These are phyloP conservation scores for Aphanomyces astaci DNA, from an alignment of 352 stramenopile genomes.

Conservation along the genomic window DNA sequence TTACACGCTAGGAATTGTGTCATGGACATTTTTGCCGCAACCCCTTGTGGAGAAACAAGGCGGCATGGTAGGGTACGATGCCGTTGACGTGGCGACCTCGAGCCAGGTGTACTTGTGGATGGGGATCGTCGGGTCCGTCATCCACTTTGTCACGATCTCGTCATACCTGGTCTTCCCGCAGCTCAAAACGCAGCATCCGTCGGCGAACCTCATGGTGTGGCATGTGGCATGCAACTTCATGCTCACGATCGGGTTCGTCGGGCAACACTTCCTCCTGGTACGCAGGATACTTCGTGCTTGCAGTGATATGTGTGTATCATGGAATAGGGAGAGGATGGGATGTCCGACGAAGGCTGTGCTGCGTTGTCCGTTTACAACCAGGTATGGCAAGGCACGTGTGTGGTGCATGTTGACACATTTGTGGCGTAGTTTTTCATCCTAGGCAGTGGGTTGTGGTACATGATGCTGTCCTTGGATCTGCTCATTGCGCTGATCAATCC, in stretches of 20 bases:
- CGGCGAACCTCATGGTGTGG: constrained; percentile 68
- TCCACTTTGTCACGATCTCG: constrained; percentile 57
- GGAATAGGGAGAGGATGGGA: constrained; percentile 2
- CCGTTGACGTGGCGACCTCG: constrained; percentile 41
- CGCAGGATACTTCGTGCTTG: not conserved
- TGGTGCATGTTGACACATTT: not conserved
- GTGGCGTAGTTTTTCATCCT: constrained; percentile 60
- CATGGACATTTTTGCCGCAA: too few relatives aligned
- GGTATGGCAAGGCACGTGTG: constrained; percentile 22
- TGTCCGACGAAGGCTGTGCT: constrained; percentile 33
- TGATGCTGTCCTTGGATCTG: constrained; percentile 78
- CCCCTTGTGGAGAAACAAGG: too few relatives aligned
- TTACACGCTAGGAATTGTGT: too few relatives aligned
- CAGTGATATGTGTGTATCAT: not conserved
- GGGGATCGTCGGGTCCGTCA: constrained; percentile 43
- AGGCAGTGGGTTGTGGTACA: constrained; percentile 59
- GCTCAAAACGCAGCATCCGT: constrained; percentile 73
- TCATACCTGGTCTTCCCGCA: constrained; percentile 67
- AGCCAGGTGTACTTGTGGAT: constrained; percentile 50
- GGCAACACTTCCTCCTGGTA: constrained; percentile 45
- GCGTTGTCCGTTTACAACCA: constrained; percentile 61
- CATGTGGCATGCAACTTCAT: constrained; percentile 62
- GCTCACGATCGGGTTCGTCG: constrained; percentile 46
- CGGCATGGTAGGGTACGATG: constrained; percentile 43
- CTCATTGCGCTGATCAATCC: constrained; percentile 80